Evolutionary conservation across 208 protist genomes (phyloP).

Genomic region (Acanthamoeba rhysodes): DNA sequence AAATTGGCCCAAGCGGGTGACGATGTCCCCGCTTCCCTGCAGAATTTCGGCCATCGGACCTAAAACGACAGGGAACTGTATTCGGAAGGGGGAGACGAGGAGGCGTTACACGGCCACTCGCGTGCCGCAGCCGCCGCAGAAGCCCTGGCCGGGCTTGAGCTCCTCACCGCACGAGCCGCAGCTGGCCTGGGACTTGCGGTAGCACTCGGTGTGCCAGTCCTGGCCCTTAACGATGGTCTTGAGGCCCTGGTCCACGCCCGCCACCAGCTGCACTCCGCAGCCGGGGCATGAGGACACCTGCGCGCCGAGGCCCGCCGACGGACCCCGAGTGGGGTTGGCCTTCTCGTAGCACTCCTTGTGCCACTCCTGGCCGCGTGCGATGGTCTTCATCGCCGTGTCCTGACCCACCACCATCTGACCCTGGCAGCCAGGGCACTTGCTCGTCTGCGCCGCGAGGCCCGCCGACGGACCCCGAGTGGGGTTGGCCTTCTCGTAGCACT

Average conservation of each 20-base stretch:
- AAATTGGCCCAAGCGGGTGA: not conserved
- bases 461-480: slow-evolving; percentile 19
- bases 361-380: slow-evolving; percentile 66
- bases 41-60: not conserved
- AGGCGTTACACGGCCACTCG: not conserved
- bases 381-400: slow-evolving; percentile 54
- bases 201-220: slow-evolving; percentile 73
- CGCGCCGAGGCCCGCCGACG: not conserved
- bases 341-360: slow-evolving; percentile 71
- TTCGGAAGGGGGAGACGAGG: not conserved
- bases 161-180: slow-evolving; percentile 42
- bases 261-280: slow-evolving; percentile 37
- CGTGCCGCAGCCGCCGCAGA: slow-evolving; percentile 23
- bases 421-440: slow-evolving; percentile 52
- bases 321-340: slow-evolving; percentile 38
- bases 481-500: slow-evolving; percentile 61
- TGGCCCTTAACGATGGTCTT: slow-evolving; percentile 71
- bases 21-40: not conserved
- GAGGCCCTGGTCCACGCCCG: not conserved
- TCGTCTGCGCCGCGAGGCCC: slow-evolving; percentile 15
- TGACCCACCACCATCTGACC: slow-evolving; percentile 47
- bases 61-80: not conserved
- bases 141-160: slow-evolving; percentile 41
- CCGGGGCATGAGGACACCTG: slow-evolving; percentile 12
- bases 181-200: slow-evolving; percentile 31